A percentile compares a stretch with the other conserved stretches of the same genome.
These are phyloP conservation scores for Acer saccharum DNA, from an alignment of 345 rosid genomes.

Conservation along the genomic window DNA sequence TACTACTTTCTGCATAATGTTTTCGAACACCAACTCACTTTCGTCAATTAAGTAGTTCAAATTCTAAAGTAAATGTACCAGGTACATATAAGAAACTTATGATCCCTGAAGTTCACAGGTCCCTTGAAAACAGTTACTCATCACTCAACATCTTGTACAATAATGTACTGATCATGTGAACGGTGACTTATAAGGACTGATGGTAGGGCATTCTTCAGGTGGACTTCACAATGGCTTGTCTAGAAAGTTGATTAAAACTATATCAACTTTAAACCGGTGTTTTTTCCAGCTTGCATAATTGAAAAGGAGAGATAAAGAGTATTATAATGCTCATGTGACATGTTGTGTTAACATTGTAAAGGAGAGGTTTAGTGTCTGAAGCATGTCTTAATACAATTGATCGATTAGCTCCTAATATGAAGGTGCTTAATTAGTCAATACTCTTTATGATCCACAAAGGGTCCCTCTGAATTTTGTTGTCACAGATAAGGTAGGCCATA, in stretches of 20 bases:
- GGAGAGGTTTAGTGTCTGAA: background rate
- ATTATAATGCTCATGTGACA: background rate
- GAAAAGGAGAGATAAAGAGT: too few relatives aligned
- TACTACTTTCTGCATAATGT: too few relatives aligned
- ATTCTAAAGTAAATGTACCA: background rate
- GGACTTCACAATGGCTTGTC: background rate
- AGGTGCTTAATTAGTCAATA: background rate
- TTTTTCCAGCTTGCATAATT: too few relatives aligned
- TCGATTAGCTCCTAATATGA: background rate
- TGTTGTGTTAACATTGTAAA: background rate
- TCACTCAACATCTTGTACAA: background rate
- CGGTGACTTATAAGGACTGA: background rate
- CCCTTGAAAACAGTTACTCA: background rate
- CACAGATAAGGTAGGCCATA: background rate
- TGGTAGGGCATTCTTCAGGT: background rate
- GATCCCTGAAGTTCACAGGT: background rate
- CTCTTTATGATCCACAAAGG: background rate
- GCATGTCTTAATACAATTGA: background rate
- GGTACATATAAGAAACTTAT: background rate
- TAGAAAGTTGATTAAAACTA: too few relatives aligned
- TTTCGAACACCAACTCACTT: too few relatives aligned
- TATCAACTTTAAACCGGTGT: too few relatives aligned
- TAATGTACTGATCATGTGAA: background rate
- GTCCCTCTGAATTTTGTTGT: background rate
- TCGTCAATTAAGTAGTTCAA: too few relatives aligned